These are phyloP conservation scores for Diaporthe ilicicola DNA, from an alignment of 2,329 filamentous ascomycete genomes.

Conservation along the genomic window DNA sequence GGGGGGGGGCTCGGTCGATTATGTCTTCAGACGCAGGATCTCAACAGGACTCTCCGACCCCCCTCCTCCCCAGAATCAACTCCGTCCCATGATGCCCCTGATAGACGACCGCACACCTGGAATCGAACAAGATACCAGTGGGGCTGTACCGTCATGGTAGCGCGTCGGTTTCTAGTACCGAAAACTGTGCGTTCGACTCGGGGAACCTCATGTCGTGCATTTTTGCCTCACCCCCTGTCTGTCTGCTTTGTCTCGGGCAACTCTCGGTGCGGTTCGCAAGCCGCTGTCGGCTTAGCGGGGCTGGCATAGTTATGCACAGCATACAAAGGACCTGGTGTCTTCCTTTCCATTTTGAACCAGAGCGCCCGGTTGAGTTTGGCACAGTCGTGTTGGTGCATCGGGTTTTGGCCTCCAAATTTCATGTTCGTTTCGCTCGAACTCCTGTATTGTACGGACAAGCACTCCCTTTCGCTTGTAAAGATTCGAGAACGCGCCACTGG, in stretches of 20 bases:
- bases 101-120: background rate
- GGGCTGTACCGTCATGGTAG: background rate
- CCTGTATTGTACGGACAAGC: background rate
- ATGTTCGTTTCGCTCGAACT: background rate
- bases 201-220: background rate
- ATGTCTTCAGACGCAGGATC: no score
- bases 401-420: background rate
- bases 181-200: constrained; percentile 7
- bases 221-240: background rate
- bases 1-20: background rate
- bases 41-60: background rate
- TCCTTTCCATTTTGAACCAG: background rate
- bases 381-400: background rate
- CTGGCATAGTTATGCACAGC: background rate
- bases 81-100: background rate
- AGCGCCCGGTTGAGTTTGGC: no score
- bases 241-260: background rate
- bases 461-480: background rate
- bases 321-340: background rate
- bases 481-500: background rate
- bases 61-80: background rate
- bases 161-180: constrained; percentile 16
- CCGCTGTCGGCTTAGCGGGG: background rate
- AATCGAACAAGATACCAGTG: background rate
- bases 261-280: background rate